A percentile compares a stretch with the other conserved stretches of the same genome.
Conservation (phyloP, 208 protist genomes). For the Porcisia deanei region DNA sequence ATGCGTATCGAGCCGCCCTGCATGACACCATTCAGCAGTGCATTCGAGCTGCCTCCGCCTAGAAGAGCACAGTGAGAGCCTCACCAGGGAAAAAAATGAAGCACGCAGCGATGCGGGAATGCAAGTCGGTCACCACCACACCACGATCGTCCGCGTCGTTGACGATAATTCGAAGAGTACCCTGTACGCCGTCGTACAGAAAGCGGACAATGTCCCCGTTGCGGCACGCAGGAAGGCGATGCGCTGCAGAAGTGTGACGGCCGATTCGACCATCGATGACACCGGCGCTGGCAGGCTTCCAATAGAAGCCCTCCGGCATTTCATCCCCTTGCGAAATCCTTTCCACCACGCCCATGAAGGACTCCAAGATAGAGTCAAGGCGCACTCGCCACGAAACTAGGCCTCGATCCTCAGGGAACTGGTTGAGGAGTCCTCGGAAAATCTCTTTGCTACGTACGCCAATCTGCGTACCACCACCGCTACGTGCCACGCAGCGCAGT, state of each 20-base stretch:
- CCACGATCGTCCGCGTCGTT: constrained; percentile 59
- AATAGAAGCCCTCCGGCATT: constrained; percentile 81
- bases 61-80: constrained; percentile 64
- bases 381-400: constrained; percentile 73
- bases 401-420: constrained; percentile 57
- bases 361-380: constrained; percentile 62
- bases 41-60: neutral
- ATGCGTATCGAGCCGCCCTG: too few relatives aligned
- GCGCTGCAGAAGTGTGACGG: constrained; percentile 30
- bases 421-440: constrained; percentile 38
- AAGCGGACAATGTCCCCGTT: constrained; percentile 66
- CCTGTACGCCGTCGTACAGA: constrained; percentile 45
- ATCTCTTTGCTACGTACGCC: constrained; percentile 79
- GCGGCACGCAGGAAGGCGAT: constrained; percentile 57
- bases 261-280: constrained; percentile 67
- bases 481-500: constrained; percentile 56
- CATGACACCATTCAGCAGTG: too few relatives aligned
- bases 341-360: constrained; percentile 80
- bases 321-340: constrained; percentile 31
- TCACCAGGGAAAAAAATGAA: constrained; percentile 88
- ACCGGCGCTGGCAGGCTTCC: constrained; percentile 60
- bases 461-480: constrained; percentile 51
- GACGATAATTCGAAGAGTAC: constrained; percentile 45
- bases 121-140: constrained; percentile 53
- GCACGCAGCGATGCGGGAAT: constrained; percentile 61